phyloP scores from a whole-genome alignment of 768 basidiomycete species.

The Mycena vitilis region DNA sequence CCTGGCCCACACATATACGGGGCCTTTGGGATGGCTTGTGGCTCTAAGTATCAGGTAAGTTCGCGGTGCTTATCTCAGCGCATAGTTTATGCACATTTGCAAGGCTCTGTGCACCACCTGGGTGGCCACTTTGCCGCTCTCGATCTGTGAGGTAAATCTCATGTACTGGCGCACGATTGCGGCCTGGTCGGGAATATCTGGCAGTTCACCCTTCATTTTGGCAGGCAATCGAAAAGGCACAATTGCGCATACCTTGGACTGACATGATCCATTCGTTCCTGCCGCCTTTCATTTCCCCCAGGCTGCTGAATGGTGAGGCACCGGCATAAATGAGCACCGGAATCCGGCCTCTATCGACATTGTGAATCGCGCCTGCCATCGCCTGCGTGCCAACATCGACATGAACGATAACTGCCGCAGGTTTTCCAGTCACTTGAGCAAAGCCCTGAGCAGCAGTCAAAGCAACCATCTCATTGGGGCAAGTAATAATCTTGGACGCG shows the following conservation, averaged over 20 bases:
- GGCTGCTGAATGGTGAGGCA: slow-evolving; percentile 67
- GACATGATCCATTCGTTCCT: slow-evolving; percentile 84
- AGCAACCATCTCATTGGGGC: slow-evolving; percentile 84
- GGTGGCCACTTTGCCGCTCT: slow-evolving; percentile 63
- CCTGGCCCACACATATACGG: slow-evolving; percentile 79
- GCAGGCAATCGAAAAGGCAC: not conserved
- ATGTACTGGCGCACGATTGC: slow-evolving; percentile 82
- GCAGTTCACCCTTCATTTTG: slow-evolving; percentile 8
- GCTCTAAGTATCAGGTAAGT: slow-evolving; percentile 54
- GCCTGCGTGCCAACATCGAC: slow-evolving; percentile 75
- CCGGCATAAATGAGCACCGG: slow-evolving; percentile 82
- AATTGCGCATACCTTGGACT: slow-evolving; percentile 63
- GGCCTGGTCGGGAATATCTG: slow-evolving; percentile 79
- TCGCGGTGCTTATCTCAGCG: not conserved
- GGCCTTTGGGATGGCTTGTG: slow-evolving; percentile 76
- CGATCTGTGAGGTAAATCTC: slow-evolving; percentile 71
- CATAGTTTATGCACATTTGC: slow-evolving; percentile 63
- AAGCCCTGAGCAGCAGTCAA: slow-evolving; percentile 80
- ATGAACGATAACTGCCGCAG: slow-evolving; percentile 80
- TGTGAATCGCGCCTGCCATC: slow-evolving; percentile 78
- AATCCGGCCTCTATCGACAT: slow-evolving; percentile 68
- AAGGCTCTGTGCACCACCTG: slow-evolving; percentile 67
- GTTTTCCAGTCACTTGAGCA: slow-evolving; percentile 71
- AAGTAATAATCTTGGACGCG: slow-evolving; percentile 67
- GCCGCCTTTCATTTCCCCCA: slow-evolving; percentile 68